phyloP scores from a whole-genome alignment of 768 basidiomycete species.

The Leccinum rimulosum region DNA sequence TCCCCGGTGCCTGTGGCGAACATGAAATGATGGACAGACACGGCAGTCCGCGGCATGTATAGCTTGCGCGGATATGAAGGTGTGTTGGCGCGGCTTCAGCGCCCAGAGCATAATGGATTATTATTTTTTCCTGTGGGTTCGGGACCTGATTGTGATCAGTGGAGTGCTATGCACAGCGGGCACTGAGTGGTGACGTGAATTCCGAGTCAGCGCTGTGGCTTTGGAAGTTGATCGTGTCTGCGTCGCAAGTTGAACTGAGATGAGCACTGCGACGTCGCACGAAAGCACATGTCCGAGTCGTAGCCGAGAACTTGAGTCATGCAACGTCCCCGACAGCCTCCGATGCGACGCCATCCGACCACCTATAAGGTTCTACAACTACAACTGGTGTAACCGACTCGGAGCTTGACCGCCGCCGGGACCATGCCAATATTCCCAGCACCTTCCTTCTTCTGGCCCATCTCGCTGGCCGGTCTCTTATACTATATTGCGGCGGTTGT shows the following conservation, averaged over 20 bases:
- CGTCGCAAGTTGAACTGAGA: background rate
- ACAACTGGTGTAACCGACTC: background rate
- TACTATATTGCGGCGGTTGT: background rate
- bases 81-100: conserved; percentile 14
- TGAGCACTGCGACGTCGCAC: background rate
- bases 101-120: conserved; percentile 3
- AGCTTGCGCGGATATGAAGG: conserved; percentile 33
- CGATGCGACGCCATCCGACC: background rate
- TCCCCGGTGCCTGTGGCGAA: conserved; percentile 32
- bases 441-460: conserved; percentile 4
- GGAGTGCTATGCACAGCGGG: conserved; percentile 8
- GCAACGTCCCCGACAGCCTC: background rate
- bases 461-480: background rate
- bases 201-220: background rate
- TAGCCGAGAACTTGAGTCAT: background rate
- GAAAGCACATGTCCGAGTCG: background rate
- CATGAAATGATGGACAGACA: conserved; percentile 21
- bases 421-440: background rate
- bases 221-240: background rate
- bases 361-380: background rate
- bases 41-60: conserved; percentile 25
- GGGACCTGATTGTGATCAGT: conserved; percentile 5
- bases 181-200: background rate
- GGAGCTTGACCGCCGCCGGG: background rate
- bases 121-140: conserved; percentile 2